Evolutionary conservation across 768 basidiomycete species (phyloP), one percentile per base, ranked within the genome.

Genomic region (Suillus cothurnatus): DNA sequence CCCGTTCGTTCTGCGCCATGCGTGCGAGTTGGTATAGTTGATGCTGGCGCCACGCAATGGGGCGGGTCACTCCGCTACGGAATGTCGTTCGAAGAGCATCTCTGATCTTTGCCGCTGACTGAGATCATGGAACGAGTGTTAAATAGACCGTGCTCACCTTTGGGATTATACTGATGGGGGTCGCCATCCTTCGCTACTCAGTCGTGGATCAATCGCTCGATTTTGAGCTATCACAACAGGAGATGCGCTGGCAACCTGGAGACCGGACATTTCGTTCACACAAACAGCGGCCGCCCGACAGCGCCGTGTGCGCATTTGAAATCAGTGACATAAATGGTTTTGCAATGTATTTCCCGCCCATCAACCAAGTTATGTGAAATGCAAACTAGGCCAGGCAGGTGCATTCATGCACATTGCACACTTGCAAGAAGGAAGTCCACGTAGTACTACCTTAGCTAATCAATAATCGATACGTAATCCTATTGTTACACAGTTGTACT

Each of bases 1-100:
- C 80, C 4, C 78, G 70, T 73, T 93, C 88, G n/a, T 90, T 86
- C 68, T 90, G 85, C 28, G 82, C 74, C 76, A 91, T 76, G 28
- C 81, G 84, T 31, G 85, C 87, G 38, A 92, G 80, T 68, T 88
- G 86, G 52, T 80, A 78, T 50, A 93, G 81, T 68, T 93, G 92
- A 55, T 84, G 81, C 62, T 84, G 83, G 19, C 92, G 84, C 82
- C 85, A 92, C 65, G 76, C 74, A 45, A 92, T 69, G 3, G 86
- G 76, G n/a, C 78, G 80, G 0, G 86, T 83, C 45, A 78, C 68
- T 4, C 86, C 85, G 0, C 79, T 68, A n/a, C 74, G 74, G 76
- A 90, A 91, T 6, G 84, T 84, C 39, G 75, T 71, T 7, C 74
- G 76, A 7, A 91, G 71, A 1, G 69, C 43, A 14, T 74, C 75